phyloP scores from a whole-genome alignment of 768 basidiomycete genomes.

The Candolleomyces efflorescens region DNA sequence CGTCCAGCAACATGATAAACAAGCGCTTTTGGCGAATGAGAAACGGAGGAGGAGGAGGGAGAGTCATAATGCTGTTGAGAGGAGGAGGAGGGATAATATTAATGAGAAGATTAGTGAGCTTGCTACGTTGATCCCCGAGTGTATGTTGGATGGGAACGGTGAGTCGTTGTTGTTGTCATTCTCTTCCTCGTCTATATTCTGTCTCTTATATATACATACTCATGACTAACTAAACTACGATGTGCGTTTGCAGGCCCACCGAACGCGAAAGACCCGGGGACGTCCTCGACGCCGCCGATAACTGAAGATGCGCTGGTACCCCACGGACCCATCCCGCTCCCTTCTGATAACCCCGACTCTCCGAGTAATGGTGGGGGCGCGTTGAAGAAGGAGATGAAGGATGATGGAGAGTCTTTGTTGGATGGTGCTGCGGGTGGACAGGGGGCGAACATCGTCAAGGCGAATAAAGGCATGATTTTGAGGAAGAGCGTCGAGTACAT shows the following conservation, averaged over 20 bases:
- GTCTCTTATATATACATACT: no score
- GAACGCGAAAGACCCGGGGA: slow-evolving; percentile 7
- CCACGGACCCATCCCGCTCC: not conserved
- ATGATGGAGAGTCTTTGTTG: slow-evolving; percentile 16
- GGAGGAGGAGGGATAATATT: slow-evolving; percentile 85
- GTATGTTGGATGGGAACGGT: slow-evolving; percentile 55
- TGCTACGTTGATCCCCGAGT: slow-evolving; percentile 84
- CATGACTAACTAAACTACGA: no score
- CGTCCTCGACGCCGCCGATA: slow-evolving; percentile 3
- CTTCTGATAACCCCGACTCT: not conserved
- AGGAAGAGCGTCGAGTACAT: slow-evolving; percentile 80
- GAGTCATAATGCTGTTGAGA: slow-evolving; percentile 90
- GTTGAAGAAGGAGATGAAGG: slow-evolving; percentile 12
- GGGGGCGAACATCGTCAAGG: slow-evolving; percentile 64
- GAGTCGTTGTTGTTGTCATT: not conserved
- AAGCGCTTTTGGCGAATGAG: slow-evolving; percentile 67
- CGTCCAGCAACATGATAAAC: slow-evolving; percentile 35
- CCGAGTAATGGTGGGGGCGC: not conserved
- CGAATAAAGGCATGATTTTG: slow-evolving; percentile 93
- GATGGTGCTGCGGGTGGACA: slow-evolving; percentile 18
- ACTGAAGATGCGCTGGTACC: slow-evolving; percentile 8
- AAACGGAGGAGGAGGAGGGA: slow-evolving; percentile 79
- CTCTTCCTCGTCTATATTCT: not conserved
- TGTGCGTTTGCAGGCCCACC: slow-evolving; percentile 2
- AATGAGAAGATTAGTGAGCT: slow-evolving; percentile 94